Conservation (phyloP, 371 early-diverging fungal species). For the Zopfochytrium polystomum region DNA sequence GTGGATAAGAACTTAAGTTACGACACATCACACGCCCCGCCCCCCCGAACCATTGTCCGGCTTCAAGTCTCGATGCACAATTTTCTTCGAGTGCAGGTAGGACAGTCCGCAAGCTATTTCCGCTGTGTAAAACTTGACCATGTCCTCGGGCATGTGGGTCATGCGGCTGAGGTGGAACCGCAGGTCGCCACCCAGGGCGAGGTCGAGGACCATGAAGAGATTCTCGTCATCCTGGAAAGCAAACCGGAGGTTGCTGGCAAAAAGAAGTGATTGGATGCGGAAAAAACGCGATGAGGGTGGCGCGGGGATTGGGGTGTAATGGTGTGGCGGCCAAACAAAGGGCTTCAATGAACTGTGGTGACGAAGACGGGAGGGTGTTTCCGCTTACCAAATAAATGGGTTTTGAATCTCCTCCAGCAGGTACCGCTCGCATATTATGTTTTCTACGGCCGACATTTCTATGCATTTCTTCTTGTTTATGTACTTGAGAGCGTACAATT, state of each 20-base stretch:
- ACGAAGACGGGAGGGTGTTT: background rate
- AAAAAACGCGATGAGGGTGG: background rate
- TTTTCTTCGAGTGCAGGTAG: slow-evolving; percentile 71
- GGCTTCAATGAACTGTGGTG: too few relatives aligned
- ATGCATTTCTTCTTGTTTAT: slow-evolving; percentile 57
- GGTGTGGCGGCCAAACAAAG: too few relatives aligned
- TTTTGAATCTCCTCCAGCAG: slow-evolving; percentile 62
- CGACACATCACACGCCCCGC: background rate
- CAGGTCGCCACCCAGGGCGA: slow-evolving; percentile 67
- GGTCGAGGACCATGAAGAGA: slow-evolving; percentile 80
- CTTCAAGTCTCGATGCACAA: slow-evolving; percentile 68
- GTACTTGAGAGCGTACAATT: slow-evolving; percentile 56
- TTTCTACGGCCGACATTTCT: slow-evolving; percentile 53
- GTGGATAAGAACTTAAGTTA: background rate
- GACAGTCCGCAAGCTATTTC: slow-evolving; percentile 70
- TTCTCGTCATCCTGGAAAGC: slow-evolving; percentile 77
- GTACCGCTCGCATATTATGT: slow-evolving; percentile 52
- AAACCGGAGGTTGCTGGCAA: slow-evolving; percentile 15
- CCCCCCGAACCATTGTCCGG: slow-evolving; percentile 43
- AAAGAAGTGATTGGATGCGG: too few relatives aligned
- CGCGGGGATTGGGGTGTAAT: too few relatives aligned
- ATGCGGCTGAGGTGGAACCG: slow-evolving; percentile 48
- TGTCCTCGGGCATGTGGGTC: slow-evolving; percentile 65
- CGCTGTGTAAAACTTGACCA: slow-evolving; percentile 74
- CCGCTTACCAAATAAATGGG: slow-evolving; percentile 52